Conservation (phyloP, 2,329 filamentous ascomycete genomes). For the Rachicladosporium sp. region DNA sequence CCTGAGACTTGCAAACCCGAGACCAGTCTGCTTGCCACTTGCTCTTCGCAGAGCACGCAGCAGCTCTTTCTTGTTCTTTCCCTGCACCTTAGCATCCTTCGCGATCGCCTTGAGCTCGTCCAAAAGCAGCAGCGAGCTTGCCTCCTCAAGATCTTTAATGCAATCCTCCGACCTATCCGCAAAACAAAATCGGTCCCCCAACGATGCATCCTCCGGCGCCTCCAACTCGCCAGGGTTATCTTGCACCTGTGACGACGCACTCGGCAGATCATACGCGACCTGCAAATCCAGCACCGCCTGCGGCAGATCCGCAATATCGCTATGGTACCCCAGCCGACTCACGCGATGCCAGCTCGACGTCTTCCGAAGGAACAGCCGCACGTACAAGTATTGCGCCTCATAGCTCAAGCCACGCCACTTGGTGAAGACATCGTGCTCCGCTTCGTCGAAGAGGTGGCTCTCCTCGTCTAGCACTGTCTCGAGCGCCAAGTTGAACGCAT, state of each 20-base stretch:
- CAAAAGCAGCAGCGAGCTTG: constrained; percentile 65
- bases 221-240: constrained; percentile 37
- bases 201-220: constrained; percentile 32
- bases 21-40: constrained; percentile 61
- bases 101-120: constrained; percentile 78
- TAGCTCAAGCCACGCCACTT: constrained; percentile 65
- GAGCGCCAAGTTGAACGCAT: constrained; percentile 88
- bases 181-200: constrained; percentile 57
- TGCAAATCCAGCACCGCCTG: constrained; percentile 56
- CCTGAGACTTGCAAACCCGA: constrained; percentile 57
- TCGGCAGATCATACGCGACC: constrained; percentile 42
- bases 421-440: constrained; percentile 63
- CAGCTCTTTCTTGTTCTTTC: constrained; percentile 77
- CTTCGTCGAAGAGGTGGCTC: constrained; percentile 69
- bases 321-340: constrained; percentile 63
- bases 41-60: constrained; percentile 57
- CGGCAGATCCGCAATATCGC: constrained; percentile 66
- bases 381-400: constrained; percentile 88
- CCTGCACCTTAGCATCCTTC: constrained; percentile 74
- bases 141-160: constrained; percentile 71
- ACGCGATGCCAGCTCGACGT: constrained; percentile 83
- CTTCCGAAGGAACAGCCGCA: constrained; percentile 84
- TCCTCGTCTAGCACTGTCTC: constrained; percentile 85
- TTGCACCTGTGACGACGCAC: constrained; percentile 23
- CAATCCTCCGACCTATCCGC: constrained; percentile 63